Base-by-base conservation (phyloP, 2,329 filamentous ascomycete genomes). In the Allantophomopsis cytisporea region DNA sequence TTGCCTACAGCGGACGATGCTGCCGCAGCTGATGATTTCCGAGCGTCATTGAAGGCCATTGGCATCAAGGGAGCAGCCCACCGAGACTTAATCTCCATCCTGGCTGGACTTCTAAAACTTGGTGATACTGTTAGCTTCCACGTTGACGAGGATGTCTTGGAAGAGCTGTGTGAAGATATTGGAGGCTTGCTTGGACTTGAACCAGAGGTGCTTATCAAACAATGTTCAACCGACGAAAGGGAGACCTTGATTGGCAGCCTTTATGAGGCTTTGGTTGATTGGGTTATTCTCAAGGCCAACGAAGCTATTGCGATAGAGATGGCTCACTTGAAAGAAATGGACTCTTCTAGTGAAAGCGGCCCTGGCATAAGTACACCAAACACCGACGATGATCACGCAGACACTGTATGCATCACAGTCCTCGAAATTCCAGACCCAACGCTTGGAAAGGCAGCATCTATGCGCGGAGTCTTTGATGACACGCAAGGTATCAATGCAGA, bases 181-280 rank as follows among this genome's bases (percentile, higher is more conserved):
- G 80, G 83, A 31, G 84, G 80, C 1, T 68, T 98, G 2, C 68
- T 98, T 3, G 88, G 89, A 15, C 64, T 98, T 38, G 85, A 95
- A 30, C 84, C 88, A 0, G 86, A 94, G 34, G 70, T 88, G 2
- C 73, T 98, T 7, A 64, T 81, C 32, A 73, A 73, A 38, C 80
- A 89, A 52, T 86, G 85, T 58, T 82, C 78, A 43, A 93, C 87
- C 0, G 76, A 88, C 43, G 91, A 96, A 43, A 78, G 91, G 8
- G 76, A 81, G 52, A 77, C 83, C 2, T 65, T 95, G 32, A 83
- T 96, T 43, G 80, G 78, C 11, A 88, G 85, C 2, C 68, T 96
- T 13, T 98, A 98, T 53, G 91, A 98, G 60, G 80, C 88, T 11
- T 66, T 96, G 18, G 87, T 98, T 0, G 91, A 96, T 55, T 96